phyloP scores from a whole-genome alignment of 2,329 filamentous ascomycete species.

The Apiospora rasikravindrae region DNA sequence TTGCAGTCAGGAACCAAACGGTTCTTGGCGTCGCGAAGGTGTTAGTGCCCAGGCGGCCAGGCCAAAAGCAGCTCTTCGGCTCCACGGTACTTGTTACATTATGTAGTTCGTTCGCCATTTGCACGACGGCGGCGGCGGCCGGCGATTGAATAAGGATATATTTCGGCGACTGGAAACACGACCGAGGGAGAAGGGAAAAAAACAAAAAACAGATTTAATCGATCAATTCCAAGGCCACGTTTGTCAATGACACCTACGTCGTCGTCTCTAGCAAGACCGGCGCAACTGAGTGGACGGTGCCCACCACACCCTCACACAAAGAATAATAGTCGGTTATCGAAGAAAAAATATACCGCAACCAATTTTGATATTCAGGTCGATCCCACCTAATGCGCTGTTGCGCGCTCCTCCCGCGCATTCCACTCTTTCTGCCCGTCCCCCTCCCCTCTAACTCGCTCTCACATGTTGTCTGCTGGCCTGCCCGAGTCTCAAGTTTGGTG shows the following conservation, averaged over 20 bases:
- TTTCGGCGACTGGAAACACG: background rate
- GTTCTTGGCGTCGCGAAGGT: slow-evolving; percentile 16
- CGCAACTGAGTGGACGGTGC: background rate
- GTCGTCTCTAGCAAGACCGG: background rate
- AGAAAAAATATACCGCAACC: background rate
- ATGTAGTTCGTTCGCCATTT: background rate
- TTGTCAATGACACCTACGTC: background rate
- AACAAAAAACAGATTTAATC: background rate
- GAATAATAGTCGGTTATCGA: background rate
- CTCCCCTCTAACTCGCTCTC: background rate
- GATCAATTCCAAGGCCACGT: background rate
- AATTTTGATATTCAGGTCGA: slow-evolving; percentile 6
- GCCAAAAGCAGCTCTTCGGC: background rate
- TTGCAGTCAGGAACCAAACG: slow-evolving; percentile 10
- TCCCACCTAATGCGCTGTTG: background rate
- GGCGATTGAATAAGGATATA: background rate
- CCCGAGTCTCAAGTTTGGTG: slow-evolving; percentile 3
- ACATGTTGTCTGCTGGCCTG: background rate
- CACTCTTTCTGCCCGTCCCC: background rate
- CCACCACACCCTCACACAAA: slow-evolving; percentile 5
- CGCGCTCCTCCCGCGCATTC: background rate
- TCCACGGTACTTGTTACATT: background rate
- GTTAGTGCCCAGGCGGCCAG: slow-evolving; percentile 4
- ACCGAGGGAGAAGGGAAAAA: no score
- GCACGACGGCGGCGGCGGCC: background rate